Evolutionary conservation across 2,329 filamentous ascomycete species (phyloP).

Genomic region (Talaromyces albobiverticillius): DNA sequence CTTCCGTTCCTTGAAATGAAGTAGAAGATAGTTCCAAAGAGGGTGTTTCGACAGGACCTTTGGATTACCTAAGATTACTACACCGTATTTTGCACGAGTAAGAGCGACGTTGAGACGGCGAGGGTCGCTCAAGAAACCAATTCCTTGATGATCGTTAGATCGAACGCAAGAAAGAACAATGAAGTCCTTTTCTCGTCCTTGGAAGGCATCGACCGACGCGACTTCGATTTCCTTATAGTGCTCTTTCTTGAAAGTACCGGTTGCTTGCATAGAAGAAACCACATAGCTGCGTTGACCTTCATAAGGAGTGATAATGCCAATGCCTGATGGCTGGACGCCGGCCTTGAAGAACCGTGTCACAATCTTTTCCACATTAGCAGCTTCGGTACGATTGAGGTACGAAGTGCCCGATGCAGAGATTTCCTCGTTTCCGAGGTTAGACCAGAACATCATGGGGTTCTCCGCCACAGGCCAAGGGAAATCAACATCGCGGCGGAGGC

Average conservation of each 20-base stretch:
- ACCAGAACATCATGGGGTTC: constrained; percentile 99
- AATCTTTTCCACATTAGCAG: constrained; percentile 96
- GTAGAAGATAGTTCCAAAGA: constrained; percentile 89
- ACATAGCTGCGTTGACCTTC: constrained; percentile 98
- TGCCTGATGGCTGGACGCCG: constrained; percentile 86
- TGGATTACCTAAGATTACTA: constrained; percentile 95
- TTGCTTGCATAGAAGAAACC: constrained; percentile 98
- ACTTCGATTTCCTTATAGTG: constrained; percentile 98
- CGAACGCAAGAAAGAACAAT: constrained; percentile 97
- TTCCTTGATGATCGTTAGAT: constrained; percentile 98
- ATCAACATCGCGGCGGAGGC: constrained; percentile 88
- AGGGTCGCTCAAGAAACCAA: constrained; percentile 96
- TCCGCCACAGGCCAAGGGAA: constrained; percentile 96
- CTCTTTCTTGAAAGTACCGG: constrained; percentile 96
- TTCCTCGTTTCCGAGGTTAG: constrained; percentile 94
- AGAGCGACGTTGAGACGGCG: constrained; percentile 95
- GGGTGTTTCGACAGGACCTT: constrained; percentile 98
- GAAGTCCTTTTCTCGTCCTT: constrained; percentile 98
- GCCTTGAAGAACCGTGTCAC: constrained; percentile 99
- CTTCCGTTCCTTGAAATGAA: constrained; percentile 95
- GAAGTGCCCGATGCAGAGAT: constrained; percentile 97
- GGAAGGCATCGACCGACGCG: constrained; percentile 96
- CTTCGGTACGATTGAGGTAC: constrained; percentile 96
- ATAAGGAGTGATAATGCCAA: constrained; percentile 98
- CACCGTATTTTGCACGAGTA: constrained; percentile 92